These are phyloP conservation scores for Pichia sp. DNA, from an alignment of 1,139 yeast genomes.

Conservation along the genomic window DNA sequence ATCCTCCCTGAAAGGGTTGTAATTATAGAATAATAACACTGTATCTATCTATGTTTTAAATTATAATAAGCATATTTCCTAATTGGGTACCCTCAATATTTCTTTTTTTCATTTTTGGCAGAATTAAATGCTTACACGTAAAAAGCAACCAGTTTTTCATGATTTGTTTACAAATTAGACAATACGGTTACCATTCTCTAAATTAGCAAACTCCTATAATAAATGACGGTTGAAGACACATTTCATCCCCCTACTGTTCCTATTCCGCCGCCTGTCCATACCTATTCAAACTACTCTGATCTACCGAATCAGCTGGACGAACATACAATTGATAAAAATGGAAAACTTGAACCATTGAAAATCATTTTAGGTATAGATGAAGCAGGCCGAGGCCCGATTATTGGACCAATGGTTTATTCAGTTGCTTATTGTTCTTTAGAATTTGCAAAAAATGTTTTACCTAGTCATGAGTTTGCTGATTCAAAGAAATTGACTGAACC, in stretches of 20 bases:
- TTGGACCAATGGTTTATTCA: conserved; percentile 97
- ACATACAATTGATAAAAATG: no score
- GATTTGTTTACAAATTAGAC: no score
- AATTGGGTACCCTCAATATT: no score
- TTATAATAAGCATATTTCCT: background rate
- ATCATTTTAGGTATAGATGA: conserved; percentile 88
- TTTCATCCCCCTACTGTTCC: conserved; percentile 12
- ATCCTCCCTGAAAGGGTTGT: conserved; percentile 1
- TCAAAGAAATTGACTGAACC: conserved; percentile 80
- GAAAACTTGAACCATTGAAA: background rate
- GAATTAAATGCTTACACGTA: no score
- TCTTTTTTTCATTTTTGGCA: no score
- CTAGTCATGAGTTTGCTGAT: conserved; percentile 80
- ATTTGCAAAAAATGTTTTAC: conserved; percentile 42
- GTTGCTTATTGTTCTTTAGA: conserved; percentile 63
- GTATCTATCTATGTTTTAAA: background rate
- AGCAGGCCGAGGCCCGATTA: conserved; percentile 96
- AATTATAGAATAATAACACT: no score
- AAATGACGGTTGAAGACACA: background rate
- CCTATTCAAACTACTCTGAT: conserved; percentile 5
- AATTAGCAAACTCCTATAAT: no score
- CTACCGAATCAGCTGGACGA: no score
- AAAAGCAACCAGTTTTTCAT: no score
- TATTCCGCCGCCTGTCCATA: conserved; percentile 7
- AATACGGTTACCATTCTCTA: no score